Evolutionary conservation across 352 stramenopile species (phyloP).

Genomic region (Pythium folliculosum): DNA sequence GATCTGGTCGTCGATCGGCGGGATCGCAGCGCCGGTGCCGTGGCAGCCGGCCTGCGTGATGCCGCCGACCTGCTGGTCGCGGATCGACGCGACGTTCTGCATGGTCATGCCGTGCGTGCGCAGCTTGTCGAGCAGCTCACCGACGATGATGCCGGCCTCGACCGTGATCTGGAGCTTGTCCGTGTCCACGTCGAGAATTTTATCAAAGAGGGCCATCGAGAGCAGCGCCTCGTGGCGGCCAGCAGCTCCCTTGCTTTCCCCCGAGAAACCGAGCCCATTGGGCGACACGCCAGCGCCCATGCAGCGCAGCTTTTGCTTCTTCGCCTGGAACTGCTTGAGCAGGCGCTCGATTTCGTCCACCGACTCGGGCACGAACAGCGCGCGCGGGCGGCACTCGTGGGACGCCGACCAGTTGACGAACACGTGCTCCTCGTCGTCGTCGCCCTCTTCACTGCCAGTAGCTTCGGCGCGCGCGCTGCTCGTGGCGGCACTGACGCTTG

Average conservation of each 20-base stretch:
- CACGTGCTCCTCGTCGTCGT: slow-evolving; percentile 52
- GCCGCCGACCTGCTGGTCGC: slow-evolving; percentile 97
- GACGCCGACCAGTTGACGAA: slow-evolving; percentile 86
- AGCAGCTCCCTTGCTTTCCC: slow-evolving; percentile 1
- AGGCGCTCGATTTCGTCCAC: slow-evolving; percentile 72
- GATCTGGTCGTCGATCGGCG: slow-evolving; percentile 97
- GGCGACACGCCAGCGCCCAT: slow-evolving; percentile 96
- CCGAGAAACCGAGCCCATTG: slow-evolving; percentile 95
- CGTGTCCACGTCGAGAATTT: slow-evolving; percentile 32
- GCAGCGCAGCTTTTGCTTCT: slow-evolving; percentile 86
- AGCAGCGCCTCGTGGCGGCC: slow-evolving; percentile 82
- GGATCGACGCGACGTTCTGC: slow-evolving; percentile 98
- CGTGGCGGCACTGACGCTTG: neutral
- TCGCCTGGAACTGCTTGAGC: slow-evolving; percentile 55
- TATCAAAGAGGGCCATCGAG: slow-evolving; percentile 86
- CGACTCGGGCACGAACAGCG: slow-evolving; percentile 70
- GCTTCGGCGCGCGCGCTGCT: neutral
- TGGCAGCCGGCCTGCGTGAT: slow-evolving; percentile 96
- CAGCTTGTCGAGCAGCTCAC: slow-evolving; percentile 75
- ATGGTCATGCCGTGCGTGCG: slow-evolving; percentile 92
- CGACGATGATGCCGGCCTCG: slow-evolving; percentile 72
- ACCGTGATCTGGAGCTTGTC: slow-evolving; percentile 93
- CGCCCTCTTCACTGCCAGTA: slow-evolving; percentile 10
- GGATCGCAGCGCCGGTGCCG: slow-evolving; percentile 93
- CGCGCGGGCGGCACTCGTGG: slow-evolving; percentile 66